These are phyloP conservation scores for Blastocystis hominis DNA, from an alignment of 352 stramenopile species.

Conservation along the genomic window DNA sequence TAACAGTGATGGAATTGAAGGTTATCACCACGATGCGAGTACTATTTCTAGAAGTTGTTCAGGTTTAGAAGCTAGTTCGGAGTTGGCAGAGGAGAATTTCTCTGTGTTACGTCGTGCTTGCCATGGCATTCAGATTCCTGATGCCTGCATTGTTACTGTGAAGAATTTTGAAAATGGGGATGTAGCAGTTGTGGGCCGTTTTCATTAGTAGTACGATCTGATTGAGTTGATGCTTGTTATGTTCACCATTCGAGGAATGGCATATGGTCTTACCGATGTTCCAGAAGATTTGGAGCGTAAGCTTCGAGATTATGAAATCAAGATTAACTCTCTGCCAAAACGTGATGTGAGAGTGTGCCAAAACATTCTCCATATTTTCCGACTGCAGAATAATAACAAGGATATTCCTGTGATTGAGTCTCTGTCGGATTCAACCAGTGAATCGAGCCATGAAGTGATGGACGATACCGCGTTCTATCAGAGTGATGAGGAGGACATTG, in stretches of 20 bases:
- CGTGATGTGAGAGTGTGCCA: background rate
- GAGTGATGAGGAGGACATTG: background rate
- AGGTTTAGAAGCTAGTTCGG: background rate
- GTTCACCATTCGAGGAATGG: slow-evolving; percentile 20
- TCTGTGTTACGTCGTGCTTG: background rate
- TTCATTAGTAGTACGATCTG: slow-evolving; percentile 2
- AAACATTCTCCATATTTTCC: background rate
- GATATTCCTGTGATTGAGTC: background rate
- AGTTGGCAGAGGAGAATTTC: background rate
- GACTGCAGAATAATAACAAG: background rate
- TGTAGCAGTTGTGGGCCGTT: background rate
- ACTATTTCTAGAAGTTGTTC: background rate
- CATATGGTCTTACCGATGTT: background rate
- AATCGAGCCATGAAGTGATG: background rate
- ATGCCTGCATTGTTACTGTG: background rate
- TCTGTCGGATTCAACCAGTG: background rate
- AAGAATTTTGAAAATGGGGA: slow-evolving; percentile 22
- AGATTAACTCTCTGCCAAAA: background rate
- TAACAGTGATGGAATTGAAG: background rate
- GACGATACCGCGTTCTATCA: background rate
- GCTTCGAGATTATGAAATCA: slow-evolving; percentile 1
- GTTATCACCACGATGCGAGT: background rate
- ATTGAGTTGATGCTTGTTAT: slow-evolving; percentile 45
- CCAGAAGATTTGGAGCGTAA: background rate
- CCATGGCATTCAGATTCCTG: slow-evolving; percentile 1